These are phyloP conservation scores for Candida fluviatilis DNA, from an alignment of 805 yeast genomes.

Conservation along the genomic window DNA sequence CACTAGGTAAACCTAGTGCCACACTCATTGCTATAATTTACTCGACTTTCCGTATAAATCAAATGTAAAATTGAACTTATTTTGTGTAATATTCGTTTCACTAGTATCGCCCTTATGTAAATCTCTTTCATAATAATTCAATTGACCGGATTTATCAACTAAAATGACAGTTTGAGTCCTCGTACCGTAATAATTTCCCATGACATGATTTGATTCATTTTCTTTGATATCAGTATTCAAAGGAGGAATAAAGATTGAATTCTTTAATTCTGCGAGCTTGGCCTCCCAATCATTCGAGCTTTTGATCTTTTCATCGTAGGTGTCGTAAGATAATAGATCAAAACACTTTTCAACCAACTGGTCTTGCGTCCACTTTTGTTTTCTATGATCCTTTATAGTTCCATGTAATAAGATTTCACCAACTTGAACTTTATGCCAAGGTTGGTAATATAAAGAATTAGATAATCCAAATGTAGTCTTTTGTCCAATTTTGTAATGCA, in stretches of 20 bases:
- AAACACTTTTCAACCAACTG: slow-evolving; percentile 50
- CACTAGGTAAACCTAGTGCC: not conserved
- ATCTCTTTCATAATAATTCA: slow-evolving; percentile 61
- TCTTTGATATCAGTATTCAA: slow-evolving; percentile 24
- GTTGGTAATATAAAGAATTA: slow-evolving; percentile 58
- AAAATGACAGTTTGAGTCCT: slow-evolving; percentile 79
- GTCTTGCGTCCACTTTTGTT: slow-evolving; percentile 22
- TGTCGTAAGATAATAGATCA: slow-evolving; percentile 44
- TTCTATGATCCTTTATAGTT: slow-evolving; percentile 16
- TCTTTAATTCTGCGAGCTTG: slow-evolving; percentile 40
- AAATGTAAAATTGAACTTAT: slow-evolving; percentile 14
- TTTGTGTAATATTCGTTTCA: slow-evolving; percentile 8
- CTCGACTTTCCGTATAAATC: not conserved
- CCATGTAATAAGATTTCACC: slow-evolving; percentile 39
- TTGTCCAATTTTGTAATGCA: slow-evolving; percentile 16
- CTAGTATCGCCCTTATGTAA: slow-evolving; percentile 43
- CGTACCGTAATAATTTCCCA: slow-evolving; percentile 74
- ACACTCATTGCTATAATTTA: slow-evolving; percentile 5
- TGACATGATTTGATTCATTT: slow-evolving; percentile 9
- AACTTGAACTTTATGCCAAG: slow-evolving; percentile 69
- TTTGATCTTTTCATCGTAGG: slow-evolving; percentile 24
- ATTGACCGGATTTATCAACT: slow-evolving; percentile 45
- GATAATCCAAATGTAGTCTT: slow-evolving; percentile 55
- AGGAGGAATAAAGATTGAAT: slow-evolving; percentile 73
- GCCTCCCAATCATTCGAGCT: slow-evolving; percentile 12